phyloP scores from a whole-genome alignment of 2,329 filamentous ascomycete genomes.

The Tolypocladium guangdongense region DNA sequence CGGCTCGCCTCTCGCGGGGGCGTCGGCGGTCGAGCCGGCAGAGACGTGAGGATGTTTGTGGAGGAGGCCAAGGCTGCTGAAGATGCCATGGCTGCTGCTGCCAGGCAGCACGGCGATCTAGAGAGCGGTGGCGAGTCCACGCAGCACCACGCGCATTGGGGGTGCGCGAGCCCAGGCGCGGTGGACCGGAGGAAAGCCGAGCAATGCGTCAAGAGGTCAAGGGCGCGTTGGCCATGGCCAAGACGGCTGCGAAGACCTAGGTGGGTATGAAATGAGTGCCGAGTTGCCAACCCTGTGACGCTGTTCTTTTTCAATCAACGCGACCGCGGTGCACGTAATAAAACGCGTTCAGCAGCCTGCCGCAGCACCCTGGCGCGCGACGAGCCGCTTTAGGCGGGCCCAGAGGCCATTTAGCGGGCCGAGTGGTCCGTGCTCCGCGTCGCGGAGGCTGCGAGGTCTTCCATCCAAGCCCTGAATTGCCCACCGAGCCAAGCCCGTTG shows the following conservation, averaged over 20 bases:
- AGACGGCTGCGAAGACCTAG: not conserved
- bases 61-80: constrained; percentile 23
- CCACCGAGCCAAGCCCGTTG: not conserved
- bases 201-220: not conserved
- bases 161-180: not conserved
- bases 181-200: not conserved
- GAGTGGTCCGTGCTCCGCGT: not conserved
- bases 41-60: constrained; percentile 33
- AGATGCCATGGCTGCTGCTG: constrained; percentile 31
- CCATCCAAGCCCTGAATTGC: not conserved
- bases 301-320: constrained; percentile 2
- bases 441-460: not conserved
- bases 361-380: not conserved
- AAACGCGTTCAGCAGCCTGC: constrained; percentile 2
- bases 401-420: not conserved
- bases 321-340: constrained; percentile 5
- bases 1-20: constrained; percentile 46
- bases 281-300: not conserved
- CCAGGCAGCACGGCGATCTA: constrained; percentile 29
- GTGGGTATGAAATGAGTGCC: not conserved
- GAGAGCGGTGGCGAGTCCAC: constrained; percentile 14
- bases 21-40: constrained; percentile 53
- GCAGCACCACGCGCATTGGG: constrained; percentile 1
- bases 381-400: not conserved
- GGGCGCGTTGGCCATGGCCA: not conserved